These are phyloP conservation scores for Gomphus sp. DNA, from an alignment of 1,284 basidiomycete genomes.

Conservation along the genomic window DNA sequence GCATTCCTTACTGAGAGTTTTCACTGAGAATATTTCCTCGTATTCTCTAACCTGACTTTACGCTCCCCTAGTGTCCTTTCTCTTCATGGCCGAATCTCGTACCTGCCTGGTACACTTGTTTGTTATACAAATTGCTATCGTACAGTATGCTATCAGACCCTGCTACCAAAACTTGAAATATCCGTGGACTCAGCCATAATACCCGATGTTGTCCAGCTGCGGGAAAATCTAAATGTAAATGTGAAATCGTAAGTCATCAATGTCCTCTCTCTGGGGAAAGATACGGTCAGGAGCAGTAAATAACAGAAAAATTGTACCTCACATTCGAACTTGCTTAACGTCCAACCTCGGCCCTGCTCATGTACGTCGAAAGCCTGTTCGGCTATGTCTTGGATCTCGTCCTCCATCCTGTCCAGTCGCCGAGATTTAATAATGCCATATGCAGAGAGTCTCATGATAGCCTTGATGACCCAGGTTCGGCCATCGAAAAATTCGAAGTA, in stretches of 20 bases:
- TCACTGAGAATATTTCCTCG: no score
- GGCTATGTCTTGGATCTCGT: conserved; percentile 3
- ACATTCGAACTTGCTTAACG: conserved; percentile 1
- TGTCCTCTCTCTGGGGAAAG: not conserved
- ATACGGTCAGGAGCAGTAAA: not conserved
- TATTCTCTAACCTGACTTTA: no score
- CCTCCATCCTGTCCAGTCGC: conserved; percentile 4
- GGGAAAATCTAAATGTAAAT: not conserved
- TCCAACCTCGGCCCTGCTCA: conserved; percentile 2
- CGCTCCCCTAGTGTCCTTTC: no score
- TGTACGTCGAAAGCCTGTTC: conserved; percentile 2
- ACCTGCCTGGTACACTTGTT: not conserved
- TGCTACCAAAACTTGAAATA: not conserved
- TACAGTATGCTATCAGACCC: not conserved
- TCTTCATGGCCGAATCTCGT: no score
- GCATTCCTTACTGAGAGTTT: no score
- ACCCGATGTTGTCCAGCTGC: not conserved
- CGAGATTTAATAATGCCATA: conserved; percentile 7
- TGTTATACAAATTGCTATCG: not conserved
- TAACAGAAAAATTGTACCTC: not conserved
- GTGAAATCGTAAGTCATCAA: not conserved
- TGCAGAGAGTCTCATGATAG: conserved; percentile 8
- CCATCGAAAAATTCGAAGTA: conserved; percentile 6
- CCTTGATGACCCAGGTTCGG: conserved; percentile 10
- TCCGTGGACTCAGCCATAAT: not conserved